Conservation (phyloP, 441 rosid genomes). For the Erysimum pusillum region DNA sequence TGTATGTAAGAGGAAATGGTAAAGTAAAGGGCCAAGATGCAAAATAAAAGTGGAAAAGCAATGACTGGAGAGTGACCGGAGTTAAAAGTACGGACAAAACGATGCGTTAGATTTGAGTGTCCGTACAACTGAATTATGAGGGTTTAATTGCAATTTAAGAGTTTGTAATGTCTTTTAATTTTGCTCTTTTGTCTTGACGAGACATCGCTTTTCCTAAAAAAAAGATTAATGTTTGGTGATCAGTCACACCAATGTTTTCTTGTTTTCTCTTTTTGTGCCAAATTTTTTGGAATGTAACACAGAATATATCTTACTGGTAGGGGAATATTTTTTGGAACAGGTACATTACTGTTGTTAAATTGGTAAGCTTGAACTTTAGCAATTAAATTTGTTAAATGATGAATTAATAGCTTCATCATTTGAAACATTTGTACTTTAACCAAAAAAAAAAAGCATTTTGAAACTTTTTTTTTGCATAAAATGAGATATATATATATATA, state of each 20-base stretch:
- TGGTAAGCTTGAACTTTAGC: neutral
- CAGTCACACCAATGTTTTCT: constrained; percentile 39
- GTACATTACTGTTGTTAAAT: neutral
- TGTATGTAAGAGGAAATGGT: neutral
- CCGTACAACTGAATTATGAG: constrained; percentile 34
- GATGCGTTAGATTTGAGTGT: constrained; percentile 12
- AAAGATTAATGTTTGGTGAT: constrained; percentile 12
- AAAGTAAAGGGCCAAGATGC: constrained; percentile 20
- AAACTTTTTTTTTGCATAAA: neutral
- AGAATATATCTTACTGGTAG: neutral
- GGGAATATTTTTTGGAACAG: neutral
- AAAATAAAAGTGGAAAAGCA: constrained; percentile 23
- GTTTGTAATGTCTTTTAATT: neutral
- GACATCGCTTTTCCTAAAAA: constrained; percentile 27
- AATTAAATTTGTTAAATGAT: neutral
- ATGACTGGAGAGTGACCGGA: constrained; percentile 23
- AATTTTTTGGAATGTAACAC: neutral
- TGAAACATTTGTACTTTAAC: neutral
- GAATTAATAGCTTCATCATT: neutral
- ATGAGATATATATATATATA: neutral
- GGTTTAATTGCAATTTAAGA: constrained; percentile 26
- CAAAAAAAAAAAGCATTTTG: no score
- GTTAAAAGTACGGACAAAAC: constrained; percentile 41
- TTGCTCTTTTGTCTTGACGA: constrained; percentile 23
- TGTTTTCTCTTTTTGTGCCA: constrained; percentile 22